phyloP scores from a whole-genome alignment of 1,284 basidiomycete genomes.

The Sanghuangporus sanghuang region DNA sequence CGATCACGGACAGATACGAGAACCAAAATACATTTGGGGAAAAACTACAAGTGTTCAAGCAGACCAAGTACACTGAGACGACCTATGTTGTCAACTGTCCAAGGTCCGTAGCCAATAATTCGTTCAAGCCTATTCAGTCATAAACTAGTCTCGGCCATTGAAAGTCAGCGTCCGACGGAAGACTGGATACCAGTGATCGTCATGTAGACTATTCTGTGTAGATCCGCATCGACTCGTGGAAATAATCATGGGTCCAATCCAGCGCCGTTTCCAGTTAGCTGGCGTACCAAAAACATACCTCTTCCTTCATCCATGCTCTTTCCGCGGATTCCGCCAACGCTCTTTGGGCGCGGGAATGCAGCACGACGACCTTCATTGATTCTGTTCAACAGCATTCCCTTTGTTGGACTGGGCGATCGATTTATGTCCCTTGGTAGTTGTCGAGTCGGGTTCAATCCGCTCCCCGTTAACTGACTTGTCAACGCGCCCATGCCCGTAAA shows the following conservation, averaged over 20 bases:
- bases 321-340: conserved; percentile 54
- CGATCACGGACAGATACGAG: not conserved
- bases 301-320: conserved; percentile 58
- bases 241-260: conserved; percentile 12
- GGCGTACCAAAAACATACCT: conserved; percentile 61
- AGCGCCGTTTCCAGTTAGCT: conserved; percentile 56
- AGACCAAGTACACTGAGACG: not conserved
- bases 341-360: conserved; percentile 48
- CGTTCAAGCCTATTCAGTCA: not conserved
- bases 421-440: conserved; percentile 30
- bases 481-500: conserved; percentile 56
- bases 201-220: not conserved
- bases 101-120: not conserved
- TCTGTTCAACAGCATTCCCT: conserved; percentile 34
- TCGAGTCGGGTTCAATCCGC: conserved; percentile 56
- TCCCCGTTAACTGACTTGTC: conserved; percentile 61
- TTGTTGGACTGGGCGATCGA: conserved; percentile 44
- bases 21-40: not conserved
- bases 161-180: not conserved
- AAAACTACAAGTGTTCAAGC: not conserved
- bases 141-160: not conserved
- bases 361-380: conserved; percentile 3
- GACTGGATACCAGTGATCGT: not conserved
- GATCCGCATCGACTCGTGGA: not conserved
- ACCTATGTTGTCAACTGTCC: not conserved